A percentile compares a stretch with the other conserved stretches of the same genome.
Conservation (phyloP, 179 eudicot species). For the Monotropa hypopitys region DNA sequence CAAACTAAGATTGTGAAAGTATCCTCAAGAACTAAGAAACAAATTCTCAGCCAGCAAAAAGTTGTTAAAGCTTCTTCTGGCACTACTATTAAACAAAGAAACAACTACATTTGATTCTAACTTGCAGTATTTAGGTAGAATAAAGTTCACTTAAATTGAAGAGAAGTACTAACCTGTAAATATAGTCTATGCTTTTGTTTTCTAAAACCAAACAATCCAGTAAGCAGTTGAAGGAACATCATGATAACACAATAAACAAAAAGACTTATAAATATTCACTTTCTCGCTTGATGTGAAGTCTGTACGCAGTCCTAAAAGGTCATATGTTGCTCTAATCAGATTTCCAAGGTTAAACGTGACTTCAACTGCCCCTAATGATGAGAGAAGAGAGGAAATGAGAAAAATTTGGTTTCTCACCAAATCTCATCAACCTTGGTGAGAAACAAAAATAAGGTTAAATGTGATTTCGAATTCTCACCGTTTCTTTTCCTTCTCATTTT, state of each 20-base stretch:
- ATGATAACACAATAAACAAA: constrained; percentile 1
- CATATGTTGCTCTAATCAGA: constrained; percentile 84
- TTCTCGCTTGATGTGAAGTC: constrained; percentile 97
- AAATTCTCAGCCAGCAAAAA: background rate
- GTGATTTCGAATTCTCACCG: too few species aligned
- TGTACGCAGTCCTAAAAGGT: constrained; percentile 76
- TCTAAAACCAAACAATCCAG: constrained; percentile 31
- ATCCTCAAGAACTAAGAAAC: background rate
- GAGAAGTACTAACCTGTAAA: constrained; percentile 46
- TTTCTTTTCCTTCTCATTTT: too few species aligned
- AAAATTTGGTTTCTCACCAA: too few species aligned
- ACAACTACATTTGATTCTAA: background rate
- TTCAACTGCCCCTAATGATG: too few species aligned
- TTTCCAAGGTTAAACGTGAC: constrained; percentile 93
- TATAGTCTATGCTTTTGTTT: constrained; percentile 98
- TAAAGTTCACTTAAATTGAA: background rate
- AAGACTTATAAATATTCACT: constrained; percentile 29
- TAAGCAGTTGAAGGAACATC: background rate
- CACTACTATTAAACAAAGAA: background rate
- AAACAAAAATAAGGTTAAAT: too few species aligned
- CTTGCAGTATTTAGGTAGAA: background rate
- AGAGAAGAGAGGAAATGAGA: too few species aligned
- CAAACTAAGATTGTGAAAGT: background rate
- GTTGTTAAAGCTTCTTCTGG: constrained; percentile 1
- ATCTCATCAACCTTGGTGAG: too few species aligned